Evolutionary conservation across 495 filamentous ascomycete genomes (phyloP).

Genomic region (Margaritispora aquatica): DNA sequence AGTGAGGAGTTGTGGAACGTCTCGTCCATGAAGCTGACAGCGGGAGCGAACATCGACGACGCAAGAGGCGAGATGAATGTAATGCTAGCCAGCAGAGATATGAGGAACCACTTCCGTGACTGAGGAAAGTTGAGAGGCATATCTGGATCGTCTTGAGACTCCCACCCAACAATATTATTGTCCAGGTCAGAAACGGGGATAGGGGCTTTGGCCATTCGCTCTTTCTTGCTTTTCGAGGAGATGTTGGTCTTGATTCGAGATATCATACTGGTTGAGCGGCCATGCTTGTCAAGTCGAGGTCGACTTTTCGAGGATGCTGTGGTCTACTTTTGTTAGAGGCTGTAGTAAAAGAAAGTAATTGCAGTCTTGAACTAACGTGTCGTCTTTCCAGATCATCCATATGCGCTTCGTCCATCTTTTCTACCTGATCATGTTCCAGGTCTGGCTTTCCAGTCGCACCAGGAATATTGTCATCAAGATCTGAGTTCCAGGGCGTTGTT

Average conservation of each 20-base stretch:
- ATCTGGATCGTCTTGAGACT: slow-evolving; percentile 57
- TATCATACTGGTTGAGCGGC: slow-evolving; percentile 10
- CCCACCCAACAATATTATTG: slow-evolving; percentile 49
- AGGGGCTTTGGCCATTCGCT: slow-evolving; percentile 15
- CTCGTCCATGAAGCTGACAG: slow-evolving; percentile 42
- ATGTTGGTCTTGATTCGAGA: slow-evolving; percentile 17
- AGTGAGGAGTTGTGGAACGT: slow-evolving; percentile 42
- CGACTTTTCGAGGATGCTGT: slow-evolving; percentile 10
- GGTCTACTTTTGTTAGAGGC: slow-evolving; percentile 1
- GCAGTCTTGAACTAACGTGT: slow-evolving; percentile 12
- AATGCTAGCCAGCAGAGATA: slow-evolving; percentile 51
- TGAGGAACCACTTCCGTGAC: slow-evolving; percentile 62
- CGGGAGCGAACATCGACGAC: slow-evolving; percentile 61
- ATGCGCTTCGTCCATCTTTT: slow-evolving; percentile 21
- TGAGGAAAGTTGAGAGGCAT: slow-evolving; percentile 66
- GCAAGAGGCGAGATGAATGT: slow-evolving; percentile 58
- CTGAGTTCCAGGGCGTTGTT: not conserved
- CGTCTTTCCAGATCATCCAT: slow-evolving; percentile 13
- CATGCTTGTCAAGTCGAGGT: slow-evolving; percentile 2
- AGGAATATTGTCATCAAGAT: not conserved
- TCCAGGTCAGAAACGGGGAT: slow-evolving; percentile 40
- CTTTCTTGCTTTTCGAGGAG: slow-evolving; percentile 18
- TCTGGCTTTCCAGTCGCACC: slow-evolving; percentile 15
- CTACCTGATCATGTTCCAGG: slow-evolving; percentile 17
- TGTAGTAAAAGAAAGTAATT: not conserved